Evolutionary conservation across 805 yeast species (phyloP), one percentile per base, ranked within the genome.

Genomic region (Starmerella gropengiesseri): DNA sequence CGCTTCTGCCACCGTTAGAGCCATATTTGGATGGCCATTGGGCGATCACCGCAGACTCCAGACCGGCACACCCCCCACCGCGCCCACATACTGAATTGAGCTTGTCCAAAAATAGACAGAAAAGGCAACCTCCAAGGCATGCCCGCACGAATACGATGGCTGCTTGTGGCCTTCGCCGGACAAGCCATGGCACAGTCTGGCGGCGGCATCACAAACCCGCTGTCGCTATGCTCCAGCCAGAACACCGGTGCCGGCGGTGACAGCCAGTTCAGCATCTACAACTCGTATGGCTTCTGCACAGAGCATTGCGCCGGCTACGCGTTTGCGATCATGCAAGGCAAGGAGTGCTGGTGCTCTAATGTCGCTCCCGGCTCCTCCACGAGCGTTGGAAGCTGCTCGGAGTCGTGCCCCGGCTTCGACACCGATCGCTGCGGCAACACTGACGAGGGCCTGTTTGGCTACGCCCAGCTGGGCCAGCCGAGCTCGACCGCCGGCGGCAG

Each of bases 311-410:
- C 43, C 1, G 71, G 71, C 7, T 69, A 62, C 47, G 66, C 73
- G 8, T 74, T 67, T 45, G 84, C 75, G 14, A 67, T 78, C 31
- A 59, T 77, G 28, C 75, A 65, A 49, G 66, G 64, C n/a, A 47
- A 60, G 29, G 29, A 61, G 35, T 78, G 85, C 57, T 78, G 80
- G 78, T 78, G 85, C 55, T 67, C 81, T 5, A 67, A 77, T 52
- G 48, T 53, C 7, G 58, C 68, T 17, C 83, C 84, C 0, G 63
- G 54, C 1, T 50, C 56, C 14, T 64, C 76, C 0, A 63, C 62
- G 0, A 48, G 53, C 22, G 30, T 63, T 9, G 35, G 52, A 12
- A 37, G 52, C 7, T 69, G 74, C 48, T 46, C 56, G 27, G 62
- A 55, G 11, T 36, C 46, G 14, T 70, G 75, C 51, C 72, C 74